Base-by-base conservation (phyloP, 2,329 filamentous ascomycete genomes). In the Clonostachys rhizophaga region DNA sequence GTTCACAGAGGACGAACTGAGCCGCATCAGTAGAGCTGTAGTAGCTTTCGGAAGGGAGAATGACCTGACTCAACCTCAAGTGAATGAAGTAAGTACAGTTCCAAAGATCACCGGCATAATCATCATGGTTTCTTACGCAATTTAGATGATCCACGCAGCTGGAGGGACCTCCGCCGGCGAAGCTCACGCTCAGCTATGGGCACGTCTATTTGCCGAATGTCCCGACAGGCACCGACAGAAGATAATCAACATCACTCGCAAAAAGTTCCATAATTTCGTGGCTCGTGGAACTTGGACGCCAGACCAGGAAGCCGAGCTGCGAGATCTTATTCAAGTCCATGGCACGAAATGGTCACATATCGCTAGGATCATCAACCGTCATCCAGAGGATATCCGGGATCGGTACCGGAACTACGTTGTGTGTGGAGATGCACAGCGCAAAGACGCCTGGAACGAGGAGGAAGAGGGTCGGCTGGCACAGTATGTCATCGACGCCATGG, bases 321-420 rank as follows among this genome's bases (percentile, higher is more conserved):
- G 57, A 12, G 59, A 60, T 18, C 60, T 69, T 13, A 68, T 68
- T 13, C 52, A 58, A 11, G 51, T 59, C 4, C 60, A 69, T 46
- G 64, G 63, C 7, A 73, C 69, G 14, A 78, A 81, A 49, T 91
- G 86, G 83, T 73, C 74, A 11, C 54, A 71, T 30, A 86, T 91
- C 52, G 80, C 75, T 0, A 68, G 72, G n/a, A 53, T 79, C 18
- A 75, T 88, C 52, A 83, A 83, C 51, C 81, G 87, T 6, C 76
- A 82, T 37, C 72, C 78, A 0, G 78, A 82, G 50, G 85, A 89
- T 58, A 74, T 84, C 45, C 78, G 85, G 44, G 86, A 89, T 59
- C 81, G 86, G 5, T 88, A 84, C 70, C 75, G 83, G 37, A 86
- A 89, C 55, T 83, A 86, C 55, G 66, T 87, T 18, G 67, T 83